Evolutionary conservation across 352 stramenopile genomes (phyloP).

Genomic region (Phytopythium chamaehyphon): DNA sequence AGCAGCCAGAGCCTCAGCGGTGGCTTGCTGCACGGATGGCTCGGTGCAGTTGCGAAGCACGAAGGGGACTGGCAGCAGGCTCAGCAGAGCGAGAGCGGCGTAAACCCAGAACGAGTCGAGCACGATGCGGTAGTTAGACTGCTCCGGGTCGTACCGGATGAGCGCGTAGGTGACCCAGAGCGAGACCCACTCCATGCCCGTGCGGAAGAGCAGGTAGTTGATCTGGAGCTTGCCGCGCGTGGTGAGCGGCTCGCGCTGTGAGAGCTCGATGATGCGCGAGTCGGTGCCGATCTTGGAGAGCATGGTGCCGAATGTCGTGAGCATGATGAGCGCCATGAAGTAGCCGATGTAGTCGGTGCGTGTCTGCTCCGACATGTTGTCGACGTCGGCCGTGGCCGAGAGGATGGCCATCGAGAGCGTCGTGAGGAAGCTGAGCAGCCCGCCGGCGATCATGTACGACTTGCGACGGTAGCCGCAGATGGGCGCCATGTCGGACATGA

Average conservation of each 20-base stretch:
- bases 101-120: slow-evolving; percentile 53
- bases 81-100: slow-evolving; percentile 41
- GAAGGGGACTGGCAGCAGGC: slow-evolving; percentile 56
- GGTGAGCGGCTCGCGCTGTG: slow-evolving; percentile 67
- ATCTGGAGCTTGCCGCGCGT: slow-evolving; percentile 71
- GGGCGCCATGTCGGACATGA: slow-evolving; percentile 84
- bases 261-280: slow-evolving; percentile 75
- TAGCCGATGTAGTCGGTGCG: slow-evolving; percentile 36
- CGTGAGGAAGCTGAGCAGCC: slow-evolving; percentile 46
- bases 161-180: slow-evolving; percentile 46
- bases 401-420: slow-evolving; percentile 48
- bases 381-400: slow-evolving; percentile 36
- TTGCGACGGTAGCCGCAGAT: slow-evolving; percentile 86
- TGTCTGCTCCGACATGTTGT: slow-evolving; percentile 17
- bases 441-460: slow-evolving; percentile 88
- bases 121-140: slow-evolving; percentile 42
- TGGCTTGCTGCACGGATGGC: slow-evolving; percentile 27
- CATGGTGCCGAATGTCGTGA: slow-evolving; percentile 76
- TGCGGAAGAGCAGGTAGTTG: slow-evolving; percentile 67
- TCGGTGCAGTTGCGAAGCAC: slow-evolving; percentile 60
- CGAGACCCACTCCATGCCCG: slow-evolving; percentile 40
- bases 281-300: slow-evolving; percentile 84
- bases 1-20: slow-evolving; percentile 18
- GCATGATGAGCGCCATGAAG: slow-evolving; percentile 69
- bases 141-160: slow-evolving; percentile 33